Conservation (phyloP, 495 filamentous ascomycete species). For the Aspergillus sparsus region DNA sequence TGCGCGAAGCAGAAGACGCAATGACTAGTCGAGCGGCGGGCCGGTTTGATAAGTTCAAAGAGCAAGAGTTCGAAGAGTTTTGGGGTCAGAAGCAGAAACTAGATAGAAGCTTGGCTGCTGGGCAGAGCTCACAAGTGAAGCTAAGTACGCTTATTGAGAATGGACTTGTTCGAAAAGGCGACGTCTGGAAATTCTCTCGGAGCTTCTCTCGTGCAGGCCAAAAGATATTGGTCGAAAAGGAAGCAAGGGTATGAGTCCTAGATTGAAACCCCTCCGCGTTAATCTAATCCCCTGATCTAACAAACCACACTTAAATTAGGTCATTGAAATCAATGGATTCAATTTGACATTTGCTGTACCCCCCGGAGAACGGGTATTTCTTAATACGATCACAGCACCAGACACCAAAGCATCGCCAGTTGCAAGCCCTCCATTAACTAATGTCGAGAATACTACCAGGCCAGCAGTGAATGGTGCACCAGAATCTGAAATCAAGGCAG, state of each 20-base stretch:
- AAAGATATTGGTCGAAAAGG: constrained; percentile 50
- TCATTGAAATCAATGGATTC: constrained; percentile 37
- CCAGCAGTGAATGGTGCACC: neutral
- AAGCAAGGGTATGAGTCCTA: constrained; percentile 41
- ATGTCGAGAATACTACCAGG: constrained; percentile 1
- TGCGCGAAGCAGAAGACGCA: constrained; percentile 61
- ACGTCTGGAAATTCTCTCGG: constrained; percentile 51
- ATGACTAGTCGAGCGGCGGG: constrained; percentile 62
- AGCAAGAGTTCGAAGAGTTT: constrained; percentile 62
- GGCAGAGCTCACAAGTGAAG: constrained; percentile 53
- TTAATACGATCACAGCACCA: constrained; percentile 16
- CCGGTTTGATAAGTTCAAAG: constrained; percentile 70
- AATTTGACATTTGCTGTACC: constrained; percentile 48
- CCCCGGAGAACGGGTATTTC: constrained; percentile 45
- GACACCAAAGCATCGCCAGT: constrained; percentile 10
- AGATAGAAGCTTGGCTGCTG: constrained; percentile 38
- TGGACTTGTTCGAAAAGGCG: constrained; percentile 50
- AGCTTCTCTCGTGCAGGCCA: constrained; percentile 32
- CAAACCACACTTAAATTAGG: constrained; percentile 23
- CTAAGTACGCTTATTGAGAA: constrained; percentile 47
- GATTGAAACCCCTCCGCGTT: neutral
- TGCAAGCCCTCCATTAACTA: neutral
- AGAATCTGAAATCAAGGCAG: neutral
- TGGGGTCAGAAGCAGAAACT: constrained; percentile 68
- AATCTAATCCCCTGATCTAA: neutral